Percentiles rank a stretch among this genome's conserved stretches.
Conservation (phyloP, 805 yeast genomes). For the Nakazawaea populi region DNA sequence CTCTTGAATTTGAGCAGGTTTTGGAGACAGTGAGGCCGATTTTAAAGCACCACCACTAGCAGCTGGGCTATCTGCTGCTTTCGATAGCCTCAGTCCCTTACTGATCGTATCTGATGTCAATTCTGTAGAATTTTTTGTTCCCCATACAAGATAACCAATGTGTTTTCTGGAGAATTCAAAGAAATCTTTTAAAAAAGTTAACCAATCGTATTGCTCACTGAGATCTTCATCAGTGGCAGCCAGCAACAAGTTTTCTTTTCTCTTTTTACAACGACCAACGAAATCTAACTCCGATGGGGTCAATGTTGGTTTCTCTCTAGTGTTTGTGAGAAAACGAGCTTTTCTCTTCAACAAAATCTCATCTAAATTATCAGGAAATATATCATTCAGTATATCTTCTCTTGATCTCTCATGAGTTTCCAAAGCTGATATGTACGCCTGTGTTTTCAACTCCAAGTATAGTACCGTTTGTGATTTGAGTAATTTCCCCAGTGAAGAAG, state of each 20-base stretch:
- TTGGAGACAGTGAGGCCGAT: no score
- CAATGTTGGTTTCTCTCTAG: slow-evolving; percentile 27
- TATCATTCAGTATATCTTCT: slow-evolving; percentile 63
- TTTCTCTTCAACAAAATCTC: slow-evolving; percentile 37
- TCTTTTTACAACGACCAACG: slow-evolving; percentile 60
- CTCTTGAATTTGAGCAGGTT: no score
- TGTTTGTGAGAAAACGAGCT: slow-evolving; percentile 14
- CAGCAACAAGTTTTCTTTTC: slow-evolving; percentile 56
- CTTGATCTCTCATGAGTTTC: slow-evolving; percentile 57
- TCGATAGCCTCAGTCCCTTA: background rate
- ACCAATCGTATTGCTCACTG: slow-evolving; percentile 79
- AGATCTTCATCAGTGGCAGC: slow-evolving; percentile 44
- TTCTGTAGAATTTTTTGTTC: slow-evolving; percentile 34
- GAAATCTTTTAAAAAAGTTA: slow-evolving; percentile 70
- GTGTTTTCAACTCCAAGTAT: slow-evolving; percentile 86
- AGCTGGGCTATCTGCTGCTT: background rate
- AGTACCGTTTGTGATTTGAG: slow-evolving; percentile 77
- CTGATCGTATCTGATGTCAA: background rate
- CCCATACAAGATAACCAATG: slow-evolving; percentile 69
- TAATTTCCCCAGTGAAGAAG: slow-evolving; percentile 26
- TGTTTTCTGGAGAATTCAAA: slow-evolving; percentile 74
- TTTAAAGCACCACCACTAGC: no score
- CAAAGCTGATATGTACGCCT: slow-evolving; percentile 86
- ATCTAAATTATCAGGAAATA: slow-evolving; percentile 65
- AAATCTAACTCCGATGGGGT: slow-evolving; percentile 81